Conservation (phyloP, 352 stramenopile species). For the Globisporangium uncinulatum region DNA sequence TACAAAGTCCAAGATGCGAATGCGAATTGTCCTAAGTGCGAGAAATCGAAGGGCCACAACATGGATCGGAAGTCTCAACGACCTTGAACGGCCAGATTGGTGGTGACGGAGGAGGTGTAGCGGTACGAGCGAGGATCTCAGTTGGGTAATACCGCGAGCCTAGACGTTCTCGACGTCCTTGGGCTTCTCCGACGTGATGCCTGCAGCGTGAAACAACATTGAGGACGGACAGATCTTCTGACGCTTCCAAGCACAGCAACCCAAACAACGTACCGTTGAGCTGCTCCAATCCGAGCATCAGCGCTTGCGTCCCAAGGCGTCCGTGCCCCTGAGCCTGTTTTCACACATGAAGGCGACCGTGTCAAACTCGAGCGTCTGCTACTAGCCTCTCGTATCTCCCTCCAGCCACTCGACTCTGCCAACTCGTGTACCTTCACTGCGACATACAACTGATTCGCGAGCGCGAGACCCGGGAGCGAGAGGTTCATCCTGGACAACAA, state of each 20-base stretch:
- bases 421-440: conserved; percentile 53
- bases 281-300: conserved; percentile 85
- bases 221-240: neutral
- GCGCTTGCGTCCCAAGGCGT: conserved; percentile 71
- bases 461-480: conserved; percentile 72
- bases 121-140: no score
- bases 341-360: neutral
- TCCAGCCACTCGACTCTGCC: neutral
- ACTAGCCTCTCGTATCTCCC: neutral
- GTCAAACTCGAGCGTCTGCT: no score
- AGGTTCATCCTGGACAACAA: conserved; percentile 66
- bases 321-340: conserved; percentile 74
- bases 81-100: neutral
- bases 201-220: conserved; percentile 4
- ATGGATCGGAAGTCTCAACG: no score
- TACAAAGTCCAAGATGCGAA: no score
- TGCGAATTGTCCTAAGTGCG: no score
- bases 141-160: neutral
- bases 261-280: conserved; percentile 56
- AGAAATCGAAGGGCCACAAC: no score
- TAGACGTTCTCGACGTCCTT: conserved; percentile 37
- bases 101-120: neutral
- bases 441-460: conserved; percentile 85
- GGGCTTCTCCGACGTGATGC: conserved; percentile 12
- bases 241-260: neutral